phyloP scores from a whole-genome alignment of 768 basidiomycete species.

The Kwoniella mangroviensis region DNA sequence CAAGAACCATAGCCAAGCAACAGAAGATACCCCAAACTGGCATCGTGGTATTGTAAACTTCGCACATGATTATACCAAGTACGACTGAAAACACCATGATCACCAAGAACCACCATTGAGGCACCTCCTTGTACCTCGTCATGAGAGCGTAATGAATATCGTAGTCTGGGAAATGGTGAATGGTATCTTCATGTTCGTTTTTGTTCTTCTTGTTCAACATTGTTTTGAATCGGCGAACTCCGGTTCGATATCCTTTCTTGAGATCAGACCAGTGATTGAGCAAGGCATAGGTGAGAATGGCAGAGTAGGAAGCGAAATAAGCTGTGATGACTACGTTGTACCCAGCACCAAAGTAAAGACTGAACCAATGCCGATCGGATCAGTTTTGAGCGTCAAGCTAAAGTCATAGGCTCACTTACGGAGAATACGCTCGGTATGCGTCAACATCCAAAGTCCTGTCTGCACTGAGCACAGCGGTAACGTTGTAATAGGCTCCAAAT shows the following conservation, averaged over 20 bases:
- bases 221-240: neutral
- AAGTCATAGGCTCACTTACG: conserved; percentile 4
- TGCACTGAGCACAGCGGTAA: conserved; percentile 60
- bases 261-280: conserved; percentile 16
- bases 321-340: conserved; percentile 13
- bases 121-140: conserved; percentile 52
- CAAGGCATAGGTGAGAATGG: conserved; percentile 12
- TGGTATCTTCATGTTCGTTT: neutral
- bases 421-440: conserved; percentile 60
- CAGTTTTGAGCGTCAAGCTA: neutral
- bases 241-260: conserved; percentile 9
- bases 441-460: conserved; percentile 59
- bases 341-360: conserved; percentile 19
- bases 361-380: neutral
- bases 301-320: conserved; percentile 18
- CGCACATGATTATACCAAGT: conserved; percentile 61
- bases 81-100: conserved; percentile 63
- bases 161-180: conserved; percentile 9
- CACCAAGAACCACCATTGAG: conserved; percentile 67
- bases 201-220: neutral
- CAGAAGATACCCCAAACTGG: conserved; percentile 72
- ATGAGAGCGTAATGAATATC: conserved; percentile 61
- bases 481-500: conserved; percentile 63
- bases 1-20: conserved; percentile 61
- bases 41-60: conserved; percentile 60